phyloP scores from a whole-genome alignment of 1,284 basidiomycete genomes.

The Moesziomyces antarcticus region DNA sequence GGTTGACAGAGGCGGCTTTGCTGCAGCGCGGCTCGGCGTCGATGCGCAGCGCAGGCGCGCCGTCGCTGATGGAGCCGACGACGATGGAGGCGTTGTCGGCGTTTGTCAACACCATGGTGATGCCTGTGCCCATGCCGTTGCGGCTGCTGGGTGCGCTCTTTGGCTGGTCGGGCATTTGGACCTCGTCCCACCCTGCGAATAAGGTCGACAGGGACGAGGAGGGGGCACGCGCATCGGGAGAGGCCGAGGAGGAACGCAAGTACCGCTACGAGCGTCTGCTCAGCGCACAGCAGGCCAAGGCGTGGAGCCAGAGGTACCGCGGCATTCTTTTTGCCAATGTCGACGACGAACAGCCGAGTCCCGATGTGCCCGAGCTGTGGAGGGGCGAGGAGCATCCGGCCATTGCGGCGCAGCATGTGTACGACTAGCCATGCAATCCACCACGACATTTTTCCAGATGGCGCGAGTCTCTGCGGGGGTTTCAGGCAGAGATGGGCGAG shows the following conservation, averaged over 20 bases:
- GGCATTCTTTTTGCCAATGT: constrained; percentile 47
- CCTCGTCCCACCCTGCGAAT: not conserved
- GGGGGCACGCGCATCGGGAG: constrained; percentile 7
- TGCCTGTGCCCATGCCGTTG: constrained; percentile 50
- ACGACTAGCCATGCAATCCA: not conserved
- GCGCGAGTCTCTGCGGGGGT: too few species aligned
- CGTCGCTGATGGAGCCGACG: constrained; percentile 36
- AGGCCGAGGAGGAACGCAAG: constrained; percentile 28
- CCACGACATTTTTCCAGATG: too few species aligned
- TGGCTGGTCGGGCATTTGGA: constrained; percentile 38
- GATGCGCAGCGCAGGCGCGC: constrained; percentile 7
- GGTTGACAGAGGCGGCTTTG: constrained; percentile 42
- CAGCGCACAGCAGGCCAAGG: constrained; percentile 50
- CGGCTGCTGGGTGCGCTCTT: constrained; percentile 38
- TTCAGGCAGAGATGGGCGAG: too few species aligned
- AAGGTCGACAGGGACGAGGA: not conserved
- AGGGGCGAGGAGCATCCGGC: constrained; percentile 49
- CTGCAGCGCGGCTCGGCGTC: constrained; percentile 25
- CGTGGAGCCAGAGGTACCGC: constrained; percentile 44
- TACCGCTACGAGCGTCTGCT: constrained; percentile 44
- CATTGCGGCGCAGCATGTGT: constrained; percentile 19
- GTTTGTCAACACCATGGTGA: constrained; percentile 51
- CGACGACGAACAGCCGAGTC: constrained; percentile 40
- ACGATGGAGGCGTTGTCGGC: constrained; percentile 45
- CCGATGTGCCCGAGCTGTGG: constrained; percentile 44